Base-by-base conservation (phyloP, 2,329 filamentous ascomycete genomes). In the Periconia sp. region DNA sequence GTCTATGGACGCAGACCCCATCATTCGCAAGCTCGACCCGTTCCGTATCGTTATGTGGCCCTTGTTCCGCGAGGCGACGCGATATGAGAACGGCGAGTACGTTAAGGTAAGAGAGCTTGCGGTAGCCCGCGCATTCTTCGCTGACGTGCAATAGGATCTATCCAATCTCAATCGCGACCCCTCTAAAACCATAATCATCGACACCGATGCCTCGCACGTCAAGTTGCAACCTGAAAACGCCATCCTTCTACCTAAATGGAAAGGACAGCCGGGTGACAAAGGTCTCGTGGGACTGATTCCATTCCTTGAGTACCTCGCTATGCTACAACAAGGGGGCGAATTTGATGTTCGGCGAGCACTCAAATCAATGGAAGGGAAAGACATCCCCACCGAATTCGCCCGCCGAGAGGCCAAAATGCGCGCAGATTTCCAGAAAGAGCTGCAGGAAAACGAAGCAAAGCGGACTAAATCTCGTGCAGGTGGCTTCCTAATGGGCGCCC, bases 41-140 rank as follows among this genome's bases (percentile, higher is more conserved):
- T 97, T 88, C 79, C 89, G 87, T 61, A 90, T 97, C 69, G 91
- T 97, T 69, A 87, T 92, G 75, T 97, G 91, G 88, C 91, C 92
- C 2, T 77, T 99, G 34, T 97, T 89, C 78, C 84, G 94, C 41
- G 94, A 99, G 72, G 94, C 92, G n/a, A 97, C 94, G 47, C 89
- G 92, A 63, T 99, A 96, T 70, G 88, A 96, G 73, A 88, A 95
- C 53, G 94, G 94, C 53, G 89, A 96, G 73, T 92, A 97, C 63
- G 83, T 99, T 73, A 99, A 99, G 85, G 90, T 91, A 74, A 53
- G 75, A 52, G 9, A 30, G 28, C 15, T 16, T n/a, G n/a, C n/a
- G n/a, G n/a, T 39, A 25, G 12, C 4, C 30, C 19, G 12, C 5
- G 4, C 1, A 9, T 1, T 4, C 8, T 11, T 16, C 16, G 9